Percentiles rank a stretch among this genome's conserved stretches.
Conservation (phyloP, 2,329 filamentous ascomycete species). For the Hymenoscyphus fructigenus region DNA sequence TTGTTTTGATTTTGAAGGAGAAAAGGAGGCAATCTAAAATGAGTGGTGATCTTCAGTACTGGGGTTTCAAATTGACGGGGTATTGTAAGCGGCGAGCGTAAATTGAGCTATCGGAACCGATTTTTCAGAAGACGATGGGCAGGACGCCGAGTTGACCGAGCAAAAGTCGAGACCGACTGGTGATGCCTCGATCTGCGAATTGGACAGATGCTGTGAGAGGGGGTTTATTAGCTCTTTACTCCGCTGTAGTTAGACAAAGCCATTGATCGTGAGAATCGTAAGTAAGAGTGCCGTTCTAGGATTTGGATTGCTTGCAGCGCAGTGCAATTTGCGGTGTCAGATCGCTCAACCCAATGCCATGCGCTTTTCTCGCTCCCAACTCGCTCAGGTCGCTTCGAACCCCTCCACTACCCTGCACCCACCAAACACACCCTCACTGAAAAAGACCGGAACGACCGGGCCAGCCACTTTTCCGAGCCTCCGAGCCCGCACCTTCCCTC, state of each 20-base stretch:
- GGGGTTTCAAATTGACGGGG: neutral
- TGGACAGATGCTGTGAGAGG: no score
- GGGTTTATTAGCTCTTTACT: no score
- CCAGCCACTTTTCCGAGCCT: neutral
- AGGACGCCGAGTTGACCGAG: neutral
- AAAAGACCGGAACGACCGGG: neutral
- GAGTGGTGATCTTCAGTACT: neutral
- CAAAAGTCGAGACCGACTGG: neutral
- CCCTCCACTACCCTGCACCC: neutral
- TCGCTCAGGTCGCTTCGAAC: neutral
- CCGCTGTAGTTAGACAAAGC: no score
- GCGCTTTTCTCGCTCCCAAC: neutral
- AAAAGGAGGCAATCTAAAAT: neutral
- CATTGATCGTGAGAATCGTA: no score
- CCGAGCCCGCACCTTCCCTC: neutral
- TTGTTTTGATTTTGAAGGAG: neutral
- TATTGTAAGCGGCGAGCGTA: neutral
- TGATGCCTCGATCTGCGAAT: no score
- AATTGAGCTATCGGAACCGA: neutral
- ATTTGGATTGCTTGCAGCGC: no score
- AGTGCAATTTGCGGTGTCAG: no score
- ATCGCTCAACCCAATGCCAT: neutral
- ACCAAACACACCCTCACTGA: neutral
- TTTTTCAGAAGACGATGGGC: neutral
- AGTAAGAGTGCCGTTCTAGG: no score